Base-by-base conservation (phyloP, 2,329 filamentous ascomycete species). In the Hysterium pulicare region DNA sequence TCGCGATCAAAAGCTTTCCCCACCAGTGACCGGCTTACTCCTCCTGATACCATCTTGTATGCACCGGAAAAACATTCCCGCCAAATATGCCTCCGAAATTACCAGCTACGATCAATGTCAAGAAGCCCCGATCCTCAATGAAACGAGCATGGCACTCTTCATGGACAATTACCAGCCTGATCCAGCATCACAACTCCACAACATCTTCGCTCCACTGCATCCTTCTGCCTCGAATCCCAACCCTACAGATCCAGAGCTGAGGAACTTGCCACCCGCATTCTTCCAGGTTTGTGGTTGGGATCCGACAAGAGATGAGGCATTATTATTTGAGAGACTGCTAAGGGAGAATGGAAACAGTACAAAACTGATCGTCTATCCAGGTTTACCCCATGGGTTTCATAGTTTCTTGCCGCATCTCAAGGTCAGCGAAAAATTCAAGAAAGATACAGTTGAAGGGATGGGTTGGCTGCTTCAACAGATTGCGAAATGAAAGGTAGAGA, bases 361-460 rank as follows among this genome's bases (percentile, higher is more conserved):
- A 0, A 60, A 75, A 40, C 57, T 73, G 1, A 61, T 70, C 42
- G 47, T 80, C 1, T 79, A 78, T 54, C 69, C 63, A 20, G 77
- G 77, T 0, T 57, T 80, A 0, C 78, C 78, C 0, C 78, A 81
- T 58, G 72, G 71, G 0, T 78, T 78, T 50, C 58, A 70, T 33
- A 76, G 70, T 8, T 73, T 70, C 42, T 22, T 30, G n/a, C 33
- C 40, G 16, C 33, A 38, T 7, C 19, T 39, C n/a, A 21, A 28
- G 13, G 28, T 30, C 7, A 38, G 33, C 17, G 28, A 30, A 15
- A n/a, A 13, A 9, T 37, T 28, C 20, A 10, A 17, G 16, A 38
- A 30, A 19, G 40, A 42, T 42, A 31, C 40, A 17, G 33, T 42
- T 9, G 40, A 39, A n/a, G 40, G 40, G n/a, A 16, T 42, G 23